phyloP scores from a whole-genome alignment of 192 early-diverging fungal genomes.

The Ambispora gerdemannii region DNA sequence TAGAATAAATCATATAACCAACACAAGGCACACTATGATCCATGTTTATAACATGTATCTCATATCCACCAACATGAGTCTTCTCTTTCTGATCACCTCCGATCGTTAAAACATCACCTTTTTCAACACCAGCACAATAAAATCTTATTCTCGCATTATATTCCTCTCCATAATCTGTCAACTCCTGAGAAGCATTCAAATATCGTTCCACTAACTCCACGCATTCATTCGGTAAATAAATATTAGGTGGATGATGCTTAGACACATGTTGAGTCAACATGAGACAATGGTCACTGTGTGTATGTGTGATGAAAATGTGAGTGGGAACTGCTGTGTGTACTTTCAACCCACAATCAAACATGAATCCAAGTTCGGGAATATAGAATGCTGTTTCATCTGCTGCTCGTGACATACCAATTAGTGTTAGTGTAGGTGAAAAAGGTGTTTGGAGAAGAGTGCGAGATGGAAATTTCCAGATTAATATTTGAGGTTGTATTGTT shows the following conservation, averaged over 20 bases:
- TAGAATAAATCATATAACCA: neutral
- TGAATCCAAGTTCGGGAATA: neutral
- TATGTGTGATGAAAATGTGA: slow-evolving; percentile 4
- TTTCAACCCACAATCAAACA: neutral
- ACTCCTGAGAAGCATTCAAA: neutral
- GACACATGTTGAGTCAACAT: neutral
- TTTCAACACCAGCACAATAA: neutral
- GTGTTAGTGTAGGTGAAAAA: neutral
- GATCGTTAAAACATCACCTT: neutral
- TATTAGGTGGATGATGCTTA: neutral
- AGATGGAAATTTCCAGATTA: neutral
- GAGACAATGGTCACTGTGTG: neutral
- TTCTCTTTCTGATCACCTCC: neutral
- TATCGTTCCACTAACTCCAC: neutral
- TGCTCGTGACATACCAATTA: neutral
- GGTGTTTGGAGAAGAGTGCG: neutral
- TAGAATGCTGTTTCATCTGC: slow-evolving; percentile 6
- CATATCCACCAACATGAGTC: too few species aligned
- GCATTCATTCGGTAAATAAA: neutral
- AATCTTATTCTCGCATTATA: neutral
- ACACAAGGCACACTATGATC: slow-evolving; percentile 4
- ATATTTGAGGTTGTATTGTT: too few species aligned
- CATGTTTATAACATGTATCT: neutral
- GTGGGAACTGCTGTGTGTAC: neutral
- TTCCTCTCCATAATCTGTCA: neutral